Conservation (phyloP, 2,329 filamentous ascomycete genomes). For the Fusarium sp. region DNA sequence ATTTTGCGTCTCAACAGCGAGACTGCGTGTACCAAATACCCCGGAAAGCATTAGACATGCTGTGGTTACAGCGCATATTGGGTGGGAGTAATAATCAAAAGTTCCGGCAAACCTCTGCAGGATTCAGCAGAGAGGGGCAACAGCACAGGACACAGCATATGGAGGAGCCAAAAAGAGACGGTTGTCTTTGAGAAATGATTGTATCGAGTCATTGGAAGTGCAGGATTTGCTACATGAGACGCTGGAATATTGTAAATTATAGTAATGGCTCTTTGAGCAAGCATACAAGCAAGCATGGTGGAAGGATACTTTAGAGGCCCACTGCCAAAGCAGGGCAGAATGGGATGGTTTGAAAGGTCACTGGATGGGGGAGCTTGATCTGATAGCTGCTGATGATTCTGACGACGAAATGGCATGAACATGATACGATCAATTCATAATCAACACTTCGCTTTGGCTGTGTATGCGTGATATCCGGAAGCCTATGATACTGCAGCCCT, state of each 20-base stretch:
- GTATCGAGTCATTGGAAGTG: constrained; percentile 28
- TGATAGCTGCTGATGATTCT: constrained; percentile 46
- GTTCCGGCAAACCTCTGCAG: constrained; percentile 35
- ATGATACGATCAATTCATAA: constrained; percentile 48
- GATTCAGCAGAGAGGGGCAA: constrained; percentile 34
- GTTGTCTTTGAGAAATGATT: constrained; percentile 30
- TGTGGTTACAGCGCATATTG: constrained; percentile 43
- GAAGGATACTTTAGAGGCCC: constrained; percentile 17
- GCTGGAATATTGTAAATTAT: constrained; percentile 44
- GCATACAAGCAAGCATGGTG: constrained; percentile 12
- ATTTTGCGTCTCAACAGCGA: constrained; percentile 41
- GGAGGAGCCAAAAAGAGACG: constrained; percentile 27
- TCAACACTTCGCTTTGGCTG: not conserved
- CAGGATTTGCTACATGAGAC: constrained; percentile 15
- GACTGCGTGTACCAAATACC: constrained; percentile 48
- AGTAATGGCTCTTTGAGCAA: constrained; percentile 35
- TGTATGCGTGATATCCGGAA: not conserved
- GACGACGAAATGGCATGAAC: constrained; percentile 49
- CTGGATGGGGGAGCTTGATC: constrained; percentile 37
- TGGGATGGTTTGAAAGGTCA: constrained; percentile 12
- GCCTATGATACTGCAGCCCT: not conserved
- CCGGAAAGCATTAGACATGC: constrained; percentile 45
- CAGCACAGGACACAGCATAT: constrained; percentile 26
- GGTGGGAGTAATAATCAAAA: constrained; percentile 43
- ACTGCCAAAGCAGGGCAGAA: constrained; percentile 13